These are phyloP conservation scores for Raphanus sativus DNA, from an alignment of 345 rosid species.

Conservation along the genomic window DNA sequence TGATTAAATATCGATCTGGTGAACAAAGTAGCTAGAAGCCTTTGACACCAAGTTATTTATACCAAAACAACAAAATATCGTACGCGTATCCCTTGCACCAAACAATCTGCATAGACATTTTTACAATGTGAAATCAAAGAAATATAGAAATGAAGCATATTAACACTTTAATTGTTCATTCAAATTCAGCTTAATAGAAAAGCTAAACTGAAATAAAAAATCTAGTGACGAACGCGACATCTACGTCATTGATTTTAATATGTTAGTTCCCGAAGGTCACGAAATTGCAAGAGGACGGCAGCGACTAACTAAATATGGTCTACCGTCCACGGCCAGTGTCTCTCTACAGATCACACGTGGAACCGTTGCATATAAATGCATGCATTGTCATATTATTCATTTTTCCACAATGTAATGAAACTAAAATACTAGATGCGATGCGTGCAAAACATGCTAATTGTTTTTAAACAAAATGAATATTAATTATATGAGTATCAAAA, in stretches of 20 bases:
- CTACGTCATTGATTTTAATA: not conserved
- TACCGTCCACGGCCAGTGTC: not conserved
- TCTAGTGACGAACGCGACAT: not conserved
- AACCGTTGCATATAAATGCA: not conserved
- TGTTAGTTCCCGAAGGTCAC: not conserved
- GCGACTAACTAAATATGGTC: not conserved
- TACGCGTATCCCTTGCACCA: not conserved
- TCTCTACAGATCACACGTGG: conserved; percentile 20
- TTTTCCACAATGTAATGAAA: not conserved
- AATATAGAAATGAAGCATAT: not conserved
- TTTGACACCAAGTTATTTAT: not conserved
- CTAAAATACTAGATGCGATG: not conserved
- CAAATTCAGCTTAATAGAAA: not conserved
- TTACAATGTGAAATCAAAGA: not conserved
- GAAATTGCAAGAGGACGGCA: conserved; percentile 24
- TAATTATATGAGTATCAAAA: not conserved
- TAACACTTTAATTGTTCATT: not conserved
- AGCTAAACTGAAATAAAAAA: not conserved
- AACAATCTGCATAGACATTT: not conserved
- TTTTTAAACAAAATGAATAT: not conserved
- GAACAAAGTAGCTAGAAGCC: not conserved
- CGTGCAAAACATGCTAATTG: conserved; percentile 8
- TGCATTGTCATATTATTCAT: not conserved
- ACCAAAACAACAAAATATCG: not conserved
- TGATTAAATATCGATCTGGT: not conserved